These are phyloP conservation scores for Prosopis cineraria DNA, from an alignment of 306 rosid genomes.

Conservation along the genomic window DNA sequence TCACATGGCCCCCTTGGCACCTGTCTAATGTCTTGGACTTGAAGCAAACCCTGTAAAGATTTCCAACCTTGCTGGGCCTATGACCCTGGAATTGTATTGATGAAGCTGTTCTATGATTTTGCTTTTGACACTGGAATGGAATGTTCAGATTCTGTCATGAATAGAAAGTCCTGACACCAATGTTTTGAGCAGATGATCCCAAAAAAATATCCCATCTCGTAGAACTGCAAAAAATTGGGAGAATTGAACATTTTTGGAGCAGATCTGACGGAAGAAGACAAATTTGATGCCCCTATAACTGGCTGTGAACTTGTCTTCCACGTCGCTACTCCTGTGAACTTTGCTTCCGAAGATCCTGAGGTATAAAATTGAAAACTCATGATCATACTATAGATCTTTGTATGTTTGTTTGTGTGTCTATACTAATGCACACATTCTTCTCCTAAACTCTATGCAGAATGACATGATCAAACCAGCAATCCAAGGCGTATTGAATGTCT, in stretches of 20 bases:
- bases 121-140: background rate
- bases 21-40: background rate
- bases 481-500: conserved; percentile 69
- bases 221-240: conserved; percentile 55
- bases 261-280: conserved; percentile 62
- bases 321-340: conserved; percentile 78
- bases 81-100: too few species aligned
- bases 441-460: conserved; percentile 42
- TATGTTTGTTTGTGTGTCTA: background rate
- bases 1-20: too few species aligned
- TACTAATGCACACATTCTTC: background rate
- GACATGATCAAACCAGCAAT: conserved; percentile 89
- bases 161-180: background rate
- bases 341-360: conserved; percentile 88
- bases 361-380: conserved; percentile 27
- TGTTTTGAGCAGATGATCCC: conserved; percentile 51
- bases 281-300: conserved; percentile 68
- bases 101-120: too few species aligned
- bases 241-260: conserved; percentile 60
- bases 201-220: conserved; percentile 66
- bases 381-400: background rate
- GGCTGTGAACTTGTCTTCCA: conserved; percentile 83
- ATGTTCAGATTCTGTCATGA: background rate
- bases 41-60: background rate
- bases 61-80: too few species aligned